These are phyloP conservation scores for Hortiboletus campestris DNA, from an alignment of 768 basidiomycete genomes.

Conservation along the genomic window DNA sequence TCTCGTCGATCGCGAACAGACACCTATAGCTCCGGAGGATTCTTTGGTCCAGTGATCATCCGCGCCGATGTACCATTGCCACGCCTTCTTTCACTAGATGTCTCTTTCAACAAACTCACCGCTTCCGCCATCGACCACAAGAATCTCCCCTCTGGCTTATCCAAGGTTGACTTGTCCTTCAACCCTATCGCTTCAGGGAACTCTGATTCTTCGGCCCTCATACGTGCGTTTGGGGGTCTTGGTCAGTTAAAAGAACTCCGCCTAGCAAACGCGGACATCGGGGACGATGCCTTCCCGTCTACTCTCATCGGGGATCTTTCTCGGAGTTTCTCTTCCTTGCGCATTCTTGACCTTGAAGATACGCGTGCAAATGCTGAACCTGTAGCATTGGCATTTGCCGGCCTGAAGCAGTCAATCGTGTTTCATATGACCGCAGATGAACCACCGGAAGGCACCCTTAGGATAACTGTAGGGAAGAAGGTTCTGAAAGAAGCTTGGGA, in stretches of 20 bases:
- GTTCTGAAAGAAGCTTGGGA: slow-evolving; percentile 79
- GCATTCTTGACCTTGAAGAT: slow-evolving; percentile 63
- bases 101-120: slow-evolving; percentile 63
- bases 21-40: slow-evolving; percentile 43
- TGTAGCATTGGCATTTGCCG: slow-evolving; percentile 44
- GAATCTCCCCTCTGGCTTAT: slow-evolving; percentile 50
- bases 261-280: slow-evolving; percentile 56
- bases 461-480: slow-evolving; percentile 67
- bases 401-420: slow-evolving; percentile 48
- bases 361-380: slow-evolving; percentile 54
- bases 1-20: slow-evolving; percentile 23
- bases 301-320: slow-evolving; percentile 15
- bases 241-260: slow-evolving; percentile 55
- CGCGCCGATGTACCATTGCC: slow-evolving; percentile 68
- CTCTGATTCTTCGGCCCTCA: slow-evolving; percentile 29
- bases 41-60: slow-evolving; percentile 62
- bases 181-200: slow-evolving; percentile 58
- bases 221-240: slow-evolving; percentile 49
- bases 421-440: slow-evolving; percentile 56
- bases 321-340: slow-evolving; percentile 48
- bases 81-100: slow-evolving; percentile 59
- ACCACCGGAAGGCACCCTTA: slow-evolving; percentile 49
- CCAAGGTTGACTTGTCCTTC: slow-evolving; percentile 60
- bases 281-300: slow-evolving; percentile 54
- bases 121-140: slow-evolving; percentile 52